Base-by-base conservation (phyloP, 306 rosid species). In the Sophora flavescens region DNA sequence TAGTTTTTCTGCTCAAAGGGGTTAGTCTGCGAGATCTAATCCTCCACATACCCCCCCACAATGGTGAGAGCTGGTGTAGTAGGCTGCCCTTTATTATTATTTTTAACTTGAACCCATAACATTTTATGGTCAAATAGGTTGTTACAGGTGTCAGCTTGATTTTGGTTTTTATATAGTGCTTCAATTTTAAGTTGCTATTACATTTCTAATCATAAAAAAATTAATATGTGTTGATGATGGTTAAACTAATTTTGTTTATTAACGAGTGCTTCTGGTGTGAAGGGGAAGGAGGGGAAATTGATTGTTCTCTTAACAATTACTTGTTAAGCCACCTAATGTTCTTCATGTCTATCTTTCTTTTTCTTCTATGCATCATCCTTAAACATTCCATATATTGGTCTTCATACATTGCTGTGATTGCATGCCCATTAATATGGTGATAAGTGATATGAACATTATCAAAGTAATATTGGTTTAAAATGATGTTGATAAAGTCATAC, bases 161-260 rank as follows among this genome's bases (percentile, higher is more conserved):
- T 60, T 68, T 66, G 17, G 18, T 51, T 50, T 74, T 60, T 60
- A 44, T 44, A 15, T 32, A 5, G 58, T 30, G 47, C 44, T 3
- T 72, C 56, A 28, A 14, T 41, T 18, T 58, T 42, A 15, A 44
- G 57, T 4, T 10, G 3, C 32, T 28, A 59, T 58, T 73, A 59
- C 35, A 45, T 32, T 74, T 60, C 2, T 60, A 45, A 22, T 41
- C 56, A 52, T 22, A 3, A 53, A 53, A 53, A 13, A 10, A 12
- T 35, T 48, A 4, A 11, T 15, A 0, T 63, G 51, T 48, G 39
- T 17, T 47, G 61, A n/a, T 68, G 33, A 33, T 39, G 18, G 64
- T 75, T 54, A 63, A 75, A 63, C 32, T 47, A 61, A 30, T 51
- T 11, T 63, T 1, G 44, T 63, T 75, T 63, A 63, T 51, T 63